Evolutionary conservation across 2,329 filamentous ascomycete genomes (phyloP).

Genomic region (Teratosphaeria epicoccoides): DNA sequence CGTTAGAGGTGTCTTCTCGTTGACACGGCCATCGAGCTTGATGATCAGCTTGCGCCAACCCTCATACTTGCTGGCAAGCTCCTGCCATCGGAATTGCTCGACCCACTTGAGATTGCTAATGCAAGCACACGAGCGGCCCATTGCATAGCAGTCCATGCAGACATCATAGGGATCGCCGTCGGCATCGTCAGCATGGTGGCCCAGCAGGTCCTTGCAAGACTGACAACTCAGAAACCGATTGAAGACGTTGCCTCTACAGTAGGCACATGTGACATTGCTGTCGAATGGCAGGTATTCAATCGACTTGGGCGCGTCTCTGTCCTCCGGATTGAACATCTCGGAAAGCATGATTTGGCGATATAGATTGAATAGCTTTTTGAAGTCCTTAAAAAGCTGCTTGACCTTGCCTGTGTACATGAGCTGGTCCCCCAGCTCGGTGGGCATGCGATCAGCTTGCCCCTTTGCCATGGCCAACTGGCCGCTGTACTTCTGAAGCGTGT

Average conservation of each 20-base stretch:
- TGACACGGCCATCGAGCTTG: conserved; percentile 57
- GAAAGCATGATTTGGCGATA: conserved; percentile 72
- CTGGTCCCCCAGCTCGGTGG: conserved; percentile 18
- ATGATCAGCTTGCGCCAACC: conserved; percentile 71
- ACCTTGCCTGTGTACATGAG: conserved; percentile 40
- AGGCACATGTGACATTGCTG: conserved; percentile 87
- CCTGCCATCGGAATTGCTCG: conserved; percentile 82
- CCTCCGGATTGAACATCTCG: conserved; percentile 63
- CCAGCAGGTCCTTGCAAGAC: conserved; percentile 59
- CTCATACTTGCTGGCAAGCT: conserved; percentile 68
- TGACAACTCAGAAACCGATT: conserved; percentile 93
- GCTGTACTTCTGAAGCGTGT: conserved; percentile 70
- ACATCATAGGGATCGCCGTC: conserved; percentile 86
- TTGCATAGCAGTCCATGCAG: conserved; percentile 97
- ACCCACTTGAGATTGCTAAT: conserved; percentile 80
- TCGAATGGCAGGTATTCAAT: conserved; percentile 74
- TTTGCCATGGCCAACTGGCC: conserved; percentile 48
- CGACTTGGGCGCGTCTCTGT: conserved; percentile 50
- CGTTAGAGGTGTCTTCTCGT: conserved; percentile 56
- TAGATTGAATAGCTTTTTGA: conserved; percentile 65
- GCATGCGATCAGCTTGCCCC: conserved; percentile 34
- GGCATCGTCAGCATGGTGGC: conserved; percentile 43
- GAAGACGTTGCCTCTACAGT: conserved; percentile 93
- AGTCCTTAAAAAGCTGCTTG: conserved; percentile 69
- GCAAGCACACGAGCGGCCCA: conserved; percentile 87